phyloP scores from a whole-genome alignment of 768 basidiomycete genomes.

The Termitomyces sp. region DNA sequence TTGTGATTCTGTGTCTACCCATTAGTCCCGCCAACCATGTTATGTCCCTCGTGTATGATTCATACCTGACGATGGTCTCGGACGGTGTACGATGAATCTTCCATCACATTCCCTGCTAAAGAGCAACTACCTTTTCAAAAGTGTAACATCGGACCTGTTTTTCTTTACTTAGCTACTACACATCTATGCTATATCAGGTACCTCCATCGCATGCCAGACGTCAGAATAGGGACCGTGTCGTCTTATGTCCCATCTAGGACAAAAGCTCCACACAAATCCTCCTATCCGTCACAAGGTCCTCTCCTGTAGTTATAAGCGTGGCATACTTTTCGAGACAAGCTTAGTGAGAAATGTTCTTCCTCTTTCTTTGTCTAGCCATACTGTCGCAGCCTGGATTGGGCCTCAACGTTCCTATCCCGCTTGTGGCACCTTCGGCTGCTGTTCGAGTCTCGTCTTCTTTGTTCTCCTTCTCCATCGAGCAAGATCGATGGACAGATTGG shows the following conservation, averaged over 20 bases:
- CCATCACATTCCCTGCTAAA: not conserved
- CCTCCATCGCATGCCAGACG: not conserved
- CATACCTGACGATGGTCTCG: not conserved
- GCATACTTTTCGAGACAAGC: not conserved
- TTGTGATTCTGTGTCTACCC: not conserved
- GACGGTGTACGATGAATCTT: not conserved
- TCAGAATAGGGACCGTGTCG: conserved; percentile 3
- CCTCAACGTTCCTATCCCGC: conserved; percentile 7
- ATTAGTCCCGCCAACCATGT: not conserved
- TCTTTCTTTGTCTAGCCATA: conserved; percentile 5
- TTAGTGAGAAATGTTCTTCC: not conserved
- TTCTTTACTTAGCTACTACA: not conserved
- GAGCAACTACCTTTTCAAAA: not conserved
- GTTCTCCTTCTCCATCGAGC: conserved; percentile 64
- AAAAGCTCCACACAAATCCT: not conserved
- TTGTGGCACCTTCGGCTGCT: conserved; percentile 6
- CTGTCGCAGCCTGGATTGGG: conserved; percentile 2
- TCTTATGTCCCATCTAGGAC: conserved; percentile 1
- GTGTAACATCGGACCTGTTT: not conserved
- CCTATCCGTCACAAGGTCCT: conserved; percentile 1
- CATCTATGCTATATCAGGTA: not conserved
- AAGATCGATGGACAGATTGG: conserved; percentile 72
- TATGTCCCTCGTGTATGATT: not conserved
- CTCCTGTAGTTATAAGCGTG: conserved; percentile 1
- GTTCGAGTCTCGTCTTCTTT: conserved; percentile 26